Evolutionary conservation across 2,329 filamentous ascomycete species (phyloP).

Genomic region (Sporothrix pallida): DNA sequence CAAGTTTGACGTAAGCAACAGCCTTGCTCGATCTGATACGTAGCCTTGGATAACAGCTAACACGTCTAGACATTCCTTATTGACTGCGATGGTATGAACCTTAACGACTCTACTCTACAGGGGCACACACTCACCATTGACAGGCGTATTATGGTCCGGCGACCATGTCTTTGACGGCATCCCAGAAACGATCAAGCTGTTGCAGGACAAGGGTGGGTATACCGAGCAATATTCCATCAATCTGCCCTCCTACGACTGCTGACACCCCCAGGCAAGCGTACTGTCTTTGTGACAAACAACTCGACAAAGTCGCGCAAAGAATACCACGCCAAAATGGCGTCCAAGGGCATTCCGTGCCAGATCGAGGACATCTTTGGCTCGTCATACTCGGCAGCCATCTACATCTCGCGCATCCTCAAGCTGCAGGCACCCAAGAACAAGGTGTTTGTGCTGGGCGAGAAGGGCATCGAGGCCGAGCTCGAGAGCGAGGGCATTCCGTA

Average conservation of each 20-base stretch:
- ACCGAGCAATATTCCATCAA: neutral
- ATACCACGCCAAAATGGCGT: conserved; percentile 89
- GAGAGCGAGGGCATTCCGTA: conserved; percentile 77
- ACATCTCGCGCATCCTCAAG: conserved; percentile 90
- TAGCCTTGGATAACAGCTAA: conserved; percentile 7
- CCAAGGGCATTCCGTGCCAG: conserved; percentile 77
- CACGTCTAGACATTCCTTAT: conserved; percentile 81
- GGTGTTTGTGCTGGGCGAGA: conserved; percentile 91
- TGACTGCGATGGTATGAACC: conserved; percentile 85
- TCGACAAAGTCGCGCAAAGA: conserved; percentile 93
- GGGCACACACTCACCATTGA: conserved; percentile 22
- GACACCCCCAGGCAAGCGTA: conserved; percentile 73
- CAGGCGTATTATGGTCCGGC: conserved; percentile 96
- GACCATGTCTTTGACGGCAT: conserved; percentile 86
- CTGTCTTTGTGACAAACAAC: conserved; percentile 98
- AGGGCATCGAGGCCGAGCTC: conserved; percentile 89
- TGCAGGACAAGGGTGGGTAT: conserved; percentile 75
- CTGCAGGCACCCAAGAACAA: conserved; percentile 82
- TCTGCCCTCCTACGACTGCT: neutral
- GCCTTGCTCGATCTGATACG: neutral
- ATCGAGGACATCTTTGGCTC: conserved; percentile 95
- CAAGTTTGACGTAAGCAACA: conserved; percentile 83
- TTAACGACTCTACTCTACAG: neutral
- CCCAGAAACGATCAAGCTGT: conserved; percentile 81
- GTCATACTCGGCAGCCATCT: conserved; percentile 92